Conservation (phyloP, 1,284 basidiomycete genomes). For the Heliocybe sulcata region DNA sequence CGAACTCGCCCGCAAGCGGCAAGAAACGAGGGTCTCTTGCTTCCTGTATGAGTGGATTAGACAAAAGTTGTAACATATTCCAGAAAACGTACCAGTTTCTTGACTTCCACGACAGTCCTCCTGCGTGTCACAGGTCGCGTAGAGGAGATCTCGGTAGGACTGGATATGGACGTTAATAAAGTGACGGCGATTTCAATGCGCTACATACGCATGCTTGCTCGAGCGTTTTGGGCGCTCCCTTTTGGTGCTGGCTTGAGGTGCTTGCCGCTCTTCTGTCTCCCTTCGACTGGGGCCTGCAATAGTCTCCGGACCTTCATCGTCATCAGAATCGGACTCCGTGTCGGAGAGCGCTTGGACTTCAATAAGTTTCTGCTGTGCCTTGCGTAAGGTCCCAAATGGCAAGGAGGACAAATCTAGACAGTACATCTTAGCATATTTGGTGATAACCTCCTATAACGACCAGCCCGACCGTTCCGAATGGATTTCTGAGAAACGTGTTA, state of each 20-base stretch:
- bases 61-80: background rate
- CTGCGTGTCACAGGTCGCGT: conserved; percentile 82
- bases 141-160: conserved; percentile 80
- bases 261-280: conserved; percentile 18
- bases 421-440: conserved; percentile 3
- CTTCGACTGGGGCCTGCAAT: conserved; percentile 7
- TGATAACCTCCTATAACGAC: conserved; percentile 5
- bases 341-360: conserved; percentile 29
- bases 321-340: conserved; percentile 14
- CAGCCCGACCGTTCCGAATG: conserved; percentile 23
- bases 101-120: conserved; percentile 70
- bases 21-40: conserved; percentile 89
- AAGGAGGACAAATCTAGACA: conserved; percentile 45
- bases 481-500: conserved; percentile 23
- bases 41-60: conserved; percentile 35
- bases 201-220: conserved; percentile 79
- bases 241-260: conserved; percentile 31
- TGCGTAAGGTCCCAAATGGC: conserved; percentile 60
- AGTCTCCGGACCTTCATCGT: conserved; percentile 14
- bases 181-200: background rate
- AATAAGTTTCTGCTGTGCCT: conserved; percentile 51
- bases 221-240: conserved; percentile 53
- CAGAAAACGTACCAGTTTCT: conserved; percentile 58
- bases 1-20: conserved; percentile 66
- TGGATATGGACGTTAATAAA: conserved; percentile 19